Percentiles rank a stretch among this genome's conserved stretches.
phyloP scores from a whole-genome alignment of 345 rosid species.

The Salix viminalis region DNA sequence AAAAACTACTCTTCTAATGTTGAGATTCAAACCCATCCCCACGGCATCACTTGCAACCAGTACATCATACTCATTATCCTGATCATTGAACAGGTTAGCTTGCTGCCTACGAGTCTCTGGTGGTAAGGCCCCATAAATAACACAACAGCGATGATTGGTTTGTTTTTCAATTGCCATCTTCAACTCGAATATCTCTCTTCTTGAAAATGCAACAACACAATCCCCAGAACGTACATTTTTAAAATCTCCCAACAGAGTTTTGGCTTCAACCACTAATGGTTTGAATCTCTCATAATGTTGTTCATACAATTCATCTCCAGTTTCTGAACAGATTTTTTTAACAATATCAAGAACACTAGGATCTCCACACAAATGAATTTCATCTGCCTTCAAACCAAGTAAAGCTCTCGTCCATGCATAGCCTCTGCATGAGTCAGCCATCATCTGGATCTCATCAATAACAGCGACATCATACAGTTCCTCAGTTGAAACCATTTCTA shows the following conservation, averaged over 20 bases:
- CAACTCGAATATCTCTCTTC: slow-evolving; percentile 92
- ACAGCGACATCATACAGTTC: slow-evolving; percentile 86
- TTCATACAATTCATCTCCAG: slow-evolving; percentile 82
- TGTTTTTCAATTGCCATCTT: slow-evolving; percentile 83
- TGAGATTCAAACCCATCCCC: slow-evolving; percentile 94
- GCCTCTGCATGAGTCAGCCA: slow-evolving; percentile 72
- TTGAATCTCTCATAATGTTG: slow-evolving; percentile 83
- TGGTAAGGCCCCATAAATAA: slow-evolving; percentile 91
- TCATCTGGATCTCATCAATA: slow-evolving; percentile 90
- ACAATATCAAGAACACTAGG: slow-evolving; percentile 82
- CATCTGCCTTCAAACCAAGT: slow-evolving; percentile 90
- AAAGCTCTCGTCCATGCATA: slow-evolving; percentile 90
- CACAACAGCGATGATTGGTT: slow-evolving; percentile 82
- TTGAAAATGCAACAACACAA: slow-evolving; percentile 86
- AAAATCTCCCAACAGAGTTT: slow-evolving; percentile 76
- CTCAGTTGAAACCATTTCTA: slow-evolving; percentile 84
- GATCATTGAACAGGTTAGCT: slow-evolving; percentile 81
- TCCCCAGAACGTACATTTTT: slow-evolving; percentile 74
- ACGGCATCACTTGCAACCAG: slow-evolving; percentile 96
- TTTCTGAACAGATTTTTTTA: slow-evolving; percentile 73
- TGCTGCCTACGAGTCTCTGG: slow-evolving; percentile 95
- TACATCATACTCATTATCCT: slow-evolving; percentile 85
- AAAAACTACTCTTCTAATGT: slow-evolving; percentile 85
- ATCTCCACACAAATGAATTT: slow-evolving; percentile 94
- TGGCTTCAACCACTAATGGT: slow-evolving; percentile 83